phyloP scores from a whole-genome alignment of 2,329 filamentous ascomycete species.

The Helotiales sp. region DNA sequence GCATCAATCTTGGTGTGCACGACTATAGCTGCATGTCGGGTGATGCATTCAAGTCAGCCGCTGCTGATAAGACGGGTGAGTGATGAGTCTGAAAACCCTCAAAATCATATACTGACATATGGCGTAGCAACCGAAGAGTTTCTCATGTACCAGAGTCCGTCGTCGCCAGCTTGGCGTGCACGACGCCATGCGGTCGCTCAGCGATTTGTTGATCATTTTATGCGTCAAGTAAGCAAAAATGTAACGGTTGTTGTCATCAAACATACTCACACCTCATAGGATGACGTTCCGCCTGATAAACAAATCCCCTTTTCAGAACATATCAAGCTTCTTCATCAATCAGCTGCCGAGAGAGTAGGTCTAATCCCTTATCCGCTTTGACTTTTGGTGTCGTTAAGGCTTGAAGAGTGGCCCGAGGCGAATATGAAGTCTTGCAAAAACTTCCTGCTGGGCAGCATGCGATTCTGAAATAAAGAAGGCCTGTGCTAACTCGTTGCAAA shows the following conservation, averaged over 20 bases:
- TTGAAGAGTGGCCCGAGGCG: too few relatives aligned
- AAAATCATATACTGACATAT: too few relatives aligned
- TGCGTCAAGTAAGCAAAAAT: slow-evolving; percentile 28
- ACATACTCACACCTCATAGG: slow-evolving; percentile 30
- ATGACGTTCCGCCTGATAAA: slow-evolving; percentile 43
- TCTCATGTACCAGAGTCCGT: slow-evolving; percentile 47
- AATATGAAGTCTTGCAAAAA: too few relatives aligned
- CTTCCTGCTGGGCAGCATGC: too few relatives aligned
- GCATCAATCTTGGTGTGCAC: slow-evolving; percentile 54
- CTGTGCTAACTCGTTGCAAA: too few relatives aligned
- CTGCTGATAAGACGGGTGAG: slow-evolving; percentile 37
- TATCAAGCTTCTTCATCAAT: slow-evolving; percentile 44
- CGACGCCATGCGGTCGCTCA: slow-evolving; percentile 53
- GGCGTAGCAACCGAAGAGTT: slow-evolving; percentile 53
- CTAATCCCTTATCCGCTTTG: too few relatives aligned
- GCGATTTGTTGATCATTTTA: slow-evolving; percentile 48
- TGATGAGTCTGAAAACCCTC: too few relatives aligned
- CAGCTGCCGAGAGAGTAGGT: slow-evolving; percentile 49
- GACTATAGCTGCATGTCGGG: slow-evolving; percentile 45
- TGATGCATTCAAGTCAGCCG: slow-evolving; percentile 46
- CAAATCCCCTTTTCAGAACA: slow-evolving; percentile 46
- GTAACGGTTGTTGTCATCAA: not conserved
- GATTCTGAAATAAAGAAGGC: too few relatives aligned
- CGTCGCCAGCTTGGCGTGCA: slow-evolving; percentile 52
- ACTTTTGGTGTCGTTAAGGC: too few relatives aligned